These are phyloP conservation scores for Pseudovirgaria hyperparasitica DNA, from an alignment of 2,329 filamentous ascomycete genomes.

Conservation along the genomic window DNA sequence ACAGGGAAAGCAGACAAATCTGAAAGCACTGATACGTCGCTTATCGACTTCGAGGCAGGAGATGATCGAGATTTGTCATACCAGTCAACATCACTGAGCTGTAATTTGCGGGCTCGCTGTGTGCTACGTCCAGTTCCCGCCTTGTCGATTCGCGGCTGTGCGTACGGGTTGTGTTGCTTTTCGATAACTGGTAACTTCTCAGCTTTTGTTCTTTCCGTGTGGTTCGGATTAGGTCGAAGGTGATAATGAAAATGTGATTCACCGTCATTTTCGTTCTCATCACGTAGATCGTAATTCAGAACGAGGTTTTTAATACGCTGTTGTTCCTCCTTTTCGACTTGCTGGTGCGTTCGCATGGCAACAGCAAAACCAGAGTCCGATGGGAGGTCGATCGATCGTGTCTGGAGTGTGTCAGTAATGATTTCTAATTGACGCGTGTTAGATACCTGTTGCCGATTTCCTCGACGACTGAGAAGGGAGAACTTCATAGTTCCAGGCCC, in stretches of 20 bases:
- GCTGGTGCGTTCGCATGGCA: constrained; percentile 90
- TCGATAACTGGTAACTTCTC: no score
- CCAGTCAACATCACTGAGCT: constrained; percentile 97
- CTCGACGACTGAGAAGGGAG: constrained; percentile 86
- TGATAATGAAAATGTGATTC: constrained; percentile 33
- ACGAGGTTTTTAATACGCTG: constrained; percentile 97
- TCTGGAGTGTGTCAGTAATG: constrained; percentile 39
- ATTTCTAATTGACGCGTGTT: constrained; percentile 2
- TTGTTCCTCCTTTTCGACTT: constrained; percentile 90
- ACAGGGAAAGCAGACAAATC: no score
- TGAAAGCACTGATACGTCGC: no score
- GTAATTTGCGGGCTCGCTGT: constrained; percentile 78
- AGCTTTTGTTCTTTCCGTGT: constrained; percentile 23
- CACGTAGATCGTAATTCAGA: constrained; percentile 86
- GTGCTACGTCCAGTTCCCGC: constrained; percentile 53
- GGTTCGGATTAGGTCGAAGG: constrained; percentile 32
- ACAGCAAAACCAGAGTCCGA: constrained; percentile 90
- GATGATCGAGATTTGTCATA: constrained; percentile 37
- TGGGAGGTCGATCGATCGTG: constrained; percentile 77
- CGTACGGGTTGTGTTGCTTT: constrained; percentile 29
- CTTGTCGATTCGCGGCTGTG: constrained; percentile 39
- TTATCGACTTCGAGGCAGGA: no score
- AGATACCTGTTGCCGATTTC: constrained; percentile 80
- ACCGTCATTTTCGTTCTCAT: constrained; percentile 65
- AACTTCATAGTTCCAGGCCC: constrained; percentile 74